phyloP scores from a whole-genome alignment of 1,284 basidiomycete species.

The Cystobasidium slooffiae region DNA sequence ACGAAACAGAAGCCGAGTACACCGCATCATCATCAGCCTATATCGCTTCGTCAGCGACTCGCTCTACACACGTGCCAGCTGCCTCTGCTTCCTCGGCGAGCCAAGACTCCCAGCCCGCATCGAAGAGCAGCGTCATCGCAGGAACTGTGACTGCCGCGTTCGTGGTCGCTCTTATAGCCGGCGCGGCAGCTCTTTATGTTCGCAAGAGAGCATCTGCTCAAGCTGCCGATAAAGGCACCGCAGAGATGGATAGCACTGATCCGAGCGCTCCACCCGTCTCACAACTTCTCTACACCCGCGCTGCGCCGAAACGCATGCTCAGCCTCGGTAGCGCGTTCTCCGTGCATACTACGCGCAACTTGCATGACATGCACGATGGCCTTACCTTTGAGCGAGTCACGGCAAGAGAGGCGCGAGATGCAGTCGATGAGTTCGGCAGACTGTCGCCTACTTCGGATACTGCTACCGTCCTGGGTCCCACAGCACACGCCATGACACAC shows the following conservation, averaged over 20 bases:
- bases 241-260: not conserved
- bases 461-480: slow-evolving; percentile 2
- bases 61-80: not conserved
- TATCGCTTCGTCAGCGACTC: not conserved
- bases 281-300: slow-evolving; percentile 48
- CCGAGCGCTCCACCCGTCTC: slow-evolving; percentile 43
- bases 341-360: slow-evolving; percentile 4
- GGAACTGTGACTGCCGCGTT: slow-evolving; percentile 52
- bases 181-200: slow-evolving; percentile 45
- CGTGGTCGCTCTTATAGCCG: slow-evolving; percentile 48
- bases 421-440: slow-evolving; percentile 26
- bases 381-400: slow-evolving; percentile 6
- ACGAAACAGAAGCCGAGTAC: slow-evolving; percentile 2
- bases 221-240: not conserved
- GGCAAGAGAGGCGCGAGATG: slow-evolving; percentile 17
- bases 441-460: slow-evolving; percentile 1
- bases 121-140: slow-evolving; percentile 47
- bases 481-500: slow-evolving; percentile 15
- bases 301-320: slow-evolving; percentile 44
- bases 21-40: slow-evolving; percentile 3
- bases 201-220: slow-evolving; percentile 32
- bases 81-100: slow-evolving; percentile 27
- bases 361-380: not conserved
- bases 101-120: slow-evolving; percentile 41
- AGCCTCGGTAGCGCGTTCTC: slow-evolving; percentile 48